These are phyloP conservation scores for Trametes sp. DNA, from an alignment of 1,284 basidiomycete genomes.

Conservation along the genomic window DNA sequence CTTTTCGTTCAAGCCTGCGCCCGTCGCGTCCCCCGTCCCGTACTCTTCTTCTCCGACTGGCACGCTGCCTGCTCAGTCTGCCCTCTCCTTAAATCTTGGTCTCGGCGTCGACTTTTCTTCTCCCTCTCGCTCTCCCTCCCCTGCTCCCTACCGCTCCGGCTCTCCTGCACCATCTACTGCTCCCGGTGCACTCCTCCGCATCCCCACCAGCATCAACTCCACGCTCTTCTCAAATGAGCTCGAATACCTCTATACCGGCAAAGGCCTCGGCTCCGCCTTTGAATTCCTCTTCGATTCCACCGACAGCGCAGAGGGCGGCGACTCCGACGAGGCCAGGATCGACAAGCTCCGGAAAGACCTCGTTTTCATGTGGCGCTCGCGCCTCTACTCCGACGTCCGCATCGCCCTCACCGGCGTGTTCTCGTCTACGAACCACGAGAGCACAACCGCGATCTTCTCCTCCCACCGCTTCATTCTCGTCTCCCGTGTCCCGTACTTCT, in stretches of 20 bases:
- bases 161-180: conserved; percentile 55
- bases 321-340: conserved; percentile 74
- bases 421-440: conserved; percentile 66
- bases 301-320: conserved; percentile 57
- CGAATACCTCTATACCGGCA: conserved; percentile 90
- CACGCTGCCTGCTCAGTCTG: conserved; percentile 63
- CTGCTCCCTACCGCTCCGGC: conserved; percentile 49
- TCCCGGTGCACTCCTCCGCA: conserved; percentile 53
- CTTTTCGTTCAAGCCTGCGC: conserved; percentile 74
- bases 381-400: conserved; percentile 90
- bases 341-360: conserved; percentile 92
- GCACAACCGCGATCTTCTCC: conserved; percentile 83
- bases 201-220: conserved; percentile 76
- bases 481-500: conserved; percentile 90
- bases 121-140: conserved; percentile 64
- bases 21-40: conserved; percentile 60
- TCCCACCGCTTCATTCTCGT: conserved; percentile 94
- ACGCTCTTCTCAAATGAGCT: conserved; percentile 86
- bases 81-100: conserved; percentile 63
- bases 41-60: conserved; percentile 62
- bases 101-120: conserved; percentile 48
- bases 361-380: conserved; percentile 95
- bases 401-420: conserved; percentile 78
- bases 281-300: conserved; percentile 87
- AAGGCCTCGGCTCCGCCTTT: conserved; percentile 87